These are phyloP conservation scores for Pezicula carpinea DNA, from an alignment of 2,329 filamentous ascomycete species.

Conservation along the genomic window DNA sequence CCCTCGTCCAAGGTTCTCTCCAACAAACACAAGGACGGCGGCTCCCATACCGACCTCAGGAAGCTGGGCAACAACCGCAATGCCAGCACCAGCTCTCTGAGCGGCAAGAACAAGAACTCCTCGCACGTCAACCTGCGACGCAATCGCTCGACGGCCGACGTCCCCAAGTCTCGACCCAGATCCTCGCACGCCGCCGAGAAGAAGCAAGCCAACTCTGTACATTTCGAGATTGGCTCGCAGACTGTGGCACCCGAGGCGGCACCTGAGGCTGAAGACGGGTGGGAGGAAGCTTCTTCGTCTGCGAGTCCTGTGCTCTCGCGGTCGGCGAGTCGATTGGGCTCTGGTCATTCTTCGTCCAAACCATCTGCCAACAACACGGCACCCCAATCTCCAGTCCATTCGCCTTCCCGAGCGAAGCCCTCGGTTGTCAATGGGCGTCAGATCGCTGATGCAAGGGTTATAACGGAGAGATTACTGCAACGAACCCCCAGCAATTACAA, in stretches of 20 bases:
- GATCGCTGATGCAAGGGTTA: constrained; percentile 56
- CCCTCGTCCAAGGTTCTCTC: constrained; percentile 25
- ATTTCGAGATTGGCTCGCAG: constrained; percentile 58
- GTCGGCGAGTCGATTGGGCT: constrained; percentile 36
- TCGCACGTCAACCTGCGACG: constrained; percentile 54
- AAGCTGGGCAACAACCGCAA: constrained; percentile 21
- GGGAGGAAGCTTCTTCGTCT: constrained; percentile 62
- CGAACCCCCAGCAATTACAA: constrained; percentile 57
- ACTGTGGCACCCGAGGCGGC: constrained; percentile 30
- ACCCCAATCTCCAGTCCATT: constrained; percentile 23
- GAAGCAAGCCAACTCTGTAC: constrained; percentile 52
- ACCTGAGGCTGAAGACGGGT: constrained; percentile 49
- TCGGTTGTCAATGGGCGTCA: constrained; percentile 31
- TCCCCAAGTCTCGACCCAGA: constrained; percentile 43
- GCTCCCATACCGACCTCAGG: constrained; percentile 23
- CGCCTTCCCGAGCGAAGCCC: constrained; percentile 10
- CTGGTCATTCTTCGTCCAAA: constrained; percentile 44
- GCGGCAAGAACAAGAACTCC: constrained; percentile 42
- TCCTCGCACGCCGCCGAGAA: constrained; percentile 41
- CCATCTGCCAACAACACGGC: constrained; percentile 29
- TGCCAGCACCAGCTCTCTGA: constrained; percentile 6
- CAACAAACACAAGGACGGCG: constrained; percentile 21
- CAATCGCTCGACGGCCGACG: constrained; percentile 55
- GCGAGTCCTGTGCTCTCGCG: constrained; percentile 55
- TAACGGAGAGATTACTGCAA: constrained; percentile 64